Percentiles rank a stretch among this genome's conserved stretches.
These are phyloP conservation scores for Strobilomyces dryophilus DNA, from an alignment of 768 basidiomycete genomes.

Conservation along the genomic window DNA sequence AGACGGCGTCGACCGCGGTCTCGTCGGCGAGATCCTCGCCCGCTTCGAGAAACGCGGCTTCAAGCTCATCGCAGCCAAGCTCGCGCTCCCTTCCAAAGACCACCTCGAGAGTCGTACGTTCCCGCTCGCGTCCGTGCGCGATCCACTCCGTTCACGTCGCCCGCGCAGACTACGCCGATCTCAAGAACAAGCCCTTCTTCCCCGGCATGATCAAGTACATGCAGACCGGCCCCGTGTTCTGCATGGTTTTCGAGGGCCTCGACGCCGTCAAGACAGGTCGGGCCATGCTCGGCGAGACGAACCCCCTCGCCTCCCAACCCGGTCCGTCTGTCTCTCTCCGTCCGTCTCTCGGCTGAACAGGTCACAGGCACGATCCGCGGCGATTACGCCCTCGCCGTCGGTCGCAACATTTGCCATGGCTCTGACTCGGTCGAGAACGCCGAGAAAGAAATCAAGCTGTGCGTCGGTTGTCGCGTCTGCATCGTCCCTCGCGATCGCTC, in stretches of 20 bases:
- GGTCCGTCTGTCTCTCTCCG: slow-evolving; percentile 45
- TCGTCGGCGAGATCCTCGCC: slow-evolving; percentile 92
- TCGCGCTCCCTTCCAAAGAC: slow-evolving; percentile 70
- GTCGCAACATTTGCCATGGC: slow-evolving; percentile 92
- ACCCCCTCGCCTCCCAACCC: slow-evolving; percentile 85
- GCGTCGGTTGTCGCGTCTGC: slow-evolving; percentile 27
- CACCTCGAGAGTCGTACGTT: slow-evolving; percentile 86
- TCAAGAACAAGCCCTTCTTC: slow-evolving; percentile 94
- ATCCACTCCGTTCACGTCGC: background rate
- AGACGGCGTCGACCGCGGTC: slow-evolving; percentile 96
- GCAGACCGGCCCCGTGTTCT: slow-evolving; percentile 92
- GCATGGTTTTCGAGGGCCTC: slow-evolving; percentile 93
- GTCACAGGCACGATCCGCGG: slow-evolving; percentile 86
- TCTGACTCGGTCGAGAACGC: slow-evolving; percentile 86
- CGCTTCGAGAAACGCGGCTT: slow-evolving; percentile 98
- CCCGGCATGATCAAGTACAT: slow-evolving; percentile 95
- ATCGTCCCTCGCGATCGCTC: slow-evolving; percentile 1
- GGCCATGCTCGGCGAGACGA: slow-evolving; percentile 93
- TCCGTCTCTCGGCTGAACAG: background rate
- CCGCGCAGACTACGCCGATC: slow-evolving; percentile 85
- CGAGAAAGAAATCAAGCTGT: slow-evolving; percentile 94
- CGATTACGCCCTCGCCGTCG: slow-evolving; percentile 90
- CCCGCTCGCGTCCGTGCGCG: background rate
- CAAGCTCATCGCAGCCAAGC: slow-evolving; percentile 95
- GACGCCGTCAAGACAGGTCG: slow-evolving; percentile 95